phyloP scores from a whole-genome alignment of 1,284 basidiomycete species.

The Tilletia caries region DNA sequence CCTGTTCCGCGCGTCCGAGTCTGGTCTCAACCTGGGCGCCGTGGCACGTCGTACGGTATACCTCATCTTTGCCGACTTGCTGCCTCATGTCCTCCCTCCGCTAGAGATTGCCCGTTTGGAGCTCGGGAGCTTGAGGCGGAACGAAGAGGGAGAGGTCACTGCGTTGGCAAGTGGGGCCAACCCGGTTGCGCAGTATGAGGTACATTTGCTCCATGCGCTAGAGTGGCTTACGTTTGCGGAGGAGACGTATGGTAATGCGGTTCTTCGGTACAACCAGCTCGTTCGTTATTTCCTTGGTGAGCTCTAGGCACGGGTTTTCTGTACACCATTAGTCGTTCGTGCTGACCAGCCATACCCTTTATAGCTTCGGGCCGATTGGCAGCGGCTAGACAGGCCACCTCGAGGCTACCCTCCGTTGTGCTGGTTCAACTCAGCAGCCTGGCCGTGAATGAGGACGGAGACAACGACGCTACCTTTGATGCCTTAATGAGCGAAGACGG shows the following conservation, averaged over 20 bases:
- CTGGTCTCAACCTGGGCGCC: slow-evolving; percentile 74
- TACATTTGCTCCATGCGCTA: slow-evolving; percentile 35
- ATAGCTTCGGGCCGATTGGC: slow-evolving; percentile 4
- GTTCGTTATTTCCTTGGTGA: neutral
- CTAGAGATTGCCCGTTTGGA: slow-evolving; percentile 20
- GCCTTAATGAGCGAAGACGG: neutral
- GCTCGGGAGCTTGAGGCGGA: slow-evolving; percentile 21
- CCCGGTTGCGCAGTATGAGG: neutral
- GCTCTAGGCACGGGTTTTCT: neutral
- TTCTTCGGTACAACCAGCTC: neutral
- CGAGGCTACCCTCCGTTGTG: neutral
- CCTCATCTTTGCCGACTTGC: slow-evolving; percentile 59
- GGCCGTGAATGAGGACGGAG: neutral
- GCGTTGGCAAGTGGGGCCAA: neutral
- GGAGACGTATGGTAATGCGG: neutral
- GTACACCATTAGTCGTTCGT: neutral
- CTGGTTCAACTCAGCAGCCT: neutral
- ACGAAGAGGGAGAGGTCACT: neutral
- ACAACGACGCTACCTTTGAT: neutral
- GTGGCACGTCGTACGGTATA: slow-evolving; percentile 81
- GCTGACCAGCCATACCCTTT: neutral
- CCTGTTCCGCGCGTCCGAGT: slow-evolving; percentile 72
- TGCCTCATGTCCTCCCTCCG: slow-evolving; percentile 56
- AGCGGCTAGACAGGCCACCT: neutral
- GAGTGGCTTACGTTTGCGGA: neutral